Conservation (phyloP, 441 rosid species). For the Adansonia madagascariensis region DNA sequence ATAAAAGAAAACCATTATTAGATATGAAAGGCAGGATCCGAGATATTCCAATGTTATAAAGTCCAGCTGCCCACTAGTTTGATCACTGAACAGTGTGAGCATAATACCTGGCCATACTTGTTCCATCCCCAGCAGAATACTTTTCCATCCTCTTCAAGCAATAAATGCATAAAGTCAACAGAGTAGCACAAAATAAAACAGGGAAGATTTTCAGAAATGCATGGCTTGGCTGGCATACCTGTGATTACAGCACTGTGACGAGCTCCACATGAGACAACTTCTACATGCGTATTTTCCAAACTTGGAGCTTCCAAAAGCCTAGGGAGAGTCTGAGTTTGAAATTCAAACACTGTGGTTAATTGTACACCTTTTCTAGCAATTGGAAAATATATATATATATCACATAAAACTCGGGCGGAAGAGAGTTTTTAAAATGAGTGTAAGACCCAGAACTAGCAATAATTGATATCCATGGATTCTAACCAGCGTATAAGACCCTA, state of each 20-base stretch:
- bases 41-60: neutral
- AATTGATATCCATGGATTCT: neutral
- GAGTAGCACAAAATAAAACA: neutral
- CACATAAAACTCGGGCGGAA: neutral
- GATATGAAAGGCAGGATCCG: neutral
- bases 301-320: slow-evolving; percentile 86
- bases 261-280: slow-evolving; percentile 84
- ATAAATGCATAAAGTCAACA: slow-evolving; percentile 25
- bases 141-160: slow-evolving; percentile 64
- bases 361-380: neutral
- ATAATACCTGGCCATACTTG: slow-evolving; percentile 95
- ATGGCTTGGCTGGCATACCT: slow-evolving; percentile 44
- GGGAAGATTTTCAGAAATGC: neutral
- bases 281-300: slow-evolving; percentile 62
- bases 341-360: neutral
- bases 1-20: neutral
- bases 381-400: no score
- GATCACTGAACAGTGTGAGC: neutral
- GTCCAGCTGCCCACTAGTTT: slow-evolving; percentile 8
- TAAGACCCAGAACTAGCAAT: neutral
- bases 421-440: neutral
- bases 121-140: slow-evolving; percentile 99
- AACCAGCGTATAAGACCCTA: neutral
- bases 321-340: slow-evolving; percentile 70
- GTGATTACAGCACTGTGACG: slow-evolving; percentile 82